Evolutionary conservation across 2,329 filamentous ascomycete genomes (phyloP), one percentile per base, ranked within the genome.

Genomic region (Ascochyta lentis): DNA sequence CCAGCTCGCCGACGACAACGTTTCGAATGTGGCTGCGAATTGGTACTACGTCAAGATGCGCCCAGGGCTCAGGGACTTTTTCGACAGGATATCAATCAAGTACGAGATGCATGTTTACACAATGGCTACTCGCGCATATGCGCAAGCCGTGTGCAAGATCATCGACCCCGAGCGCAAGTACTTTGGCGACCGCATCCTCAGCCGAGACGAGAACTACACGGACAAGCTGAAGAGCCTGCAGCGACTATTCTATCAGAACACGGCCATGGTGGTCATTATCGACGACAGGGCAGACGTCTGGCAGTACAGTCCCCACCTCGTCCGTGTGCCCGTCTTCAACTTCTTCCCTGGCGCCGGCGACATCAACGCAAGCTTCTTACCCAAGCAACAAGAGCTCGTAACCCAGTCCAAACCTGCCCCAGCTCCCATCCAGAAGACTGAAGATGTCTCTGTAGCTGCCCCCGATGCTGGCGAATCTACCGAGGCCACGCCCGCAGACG

Each of bases 31-130:
- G 34, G 70, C 70, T 19, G 70, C 71, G 2, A 76, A 76, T 66
- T 96, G 90, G 84, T 99, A 99, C 77, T 99, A 98, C 77, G 96
- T 99, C 80, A 99, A 99, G 80, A 87, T 96, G 79, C 91, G 95
- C 33, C 95, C 95, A 0, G 92, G 93, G 3, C 79, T 98, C 46
- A 82, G 86, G 59, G 85, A 89, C 38, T 99, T 99, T 70, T 81
- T 99, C 44, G 82, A 90, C 55, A 85, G 86, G 48, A 84, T 97
- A 43, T 86, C 92, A 1, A 84, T 88, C 68, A 80, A 95, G 68
- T 99, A 95, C 78, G 95, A 99, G 78, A 82, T 98, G 69, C 95
- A 99, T 74, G 94, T 99, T 60, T 99, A 99, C 80, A 99, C 95
- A 39, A 99, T 99, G 95, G 95, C 94, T 53, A 99, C 95, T 22